Evolutionary conservation across 208 protist species (phyloP), one percentile per base, ranked within the genome.

Genomic region (Acanthamoeba culbertsoni): DNA sequence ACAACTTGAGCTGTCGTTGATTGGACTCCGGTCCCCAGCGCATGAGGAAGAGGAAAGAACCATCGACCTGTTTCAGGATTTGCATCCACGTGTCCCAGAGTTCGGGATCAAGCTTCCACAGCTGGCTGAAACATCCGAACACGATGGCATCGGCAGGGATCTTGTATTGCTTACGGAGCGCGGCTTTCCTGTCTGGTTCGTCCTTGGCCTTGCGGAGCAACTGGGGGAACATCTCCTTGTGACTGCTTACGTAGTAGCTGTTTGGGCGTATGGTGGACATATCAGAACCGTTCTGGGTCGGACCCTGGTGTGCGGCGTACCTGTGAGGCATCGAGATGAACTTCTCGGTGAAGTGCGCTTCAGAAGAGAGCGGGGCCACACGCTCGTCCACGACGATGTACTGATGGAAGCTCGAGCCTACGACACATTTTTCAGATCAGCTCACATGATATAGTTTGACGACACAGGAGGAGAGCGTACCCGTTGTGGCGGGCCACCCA

Each of bases 101-200:
- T 43, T 84, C 73, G 37, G 73, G 73, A 43, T 84, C 73, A 43
- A 84, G n/a, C 73, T 55, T 84, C 73, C 73, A 84, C n/a, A 84
- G 37, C 20, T 84, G 43, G 42, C 73, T 84, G 73, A 84, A 55
- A 28, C 73, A 84, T 2, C 73, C 73, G 35, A 84, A 84, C 16
- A 84, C 73, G 4, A 55, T 31, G 18, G 73, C 73, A n/a, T 84
- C 26, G 42, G 3, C 33, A 14, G 73, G 73, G 23, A 84, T 84
- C 26, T 35, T 55, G 73, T 55, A 84, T 4, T 14, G 31, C 73
- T 28, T 8, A 4, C 73, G 40, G 0, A 57, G n/a, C 5, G 31
- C 37, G 28, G 0, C 42, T 14, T 18, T n/a, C 43, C 73, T 3
- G 20, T 55, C 43, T 0, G 16, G 12, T 8, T 84, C 73, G 28